Conservation (phyloP, 2,329 filamentous ascomycete species). For the Diaporthe batatas region DNA sequence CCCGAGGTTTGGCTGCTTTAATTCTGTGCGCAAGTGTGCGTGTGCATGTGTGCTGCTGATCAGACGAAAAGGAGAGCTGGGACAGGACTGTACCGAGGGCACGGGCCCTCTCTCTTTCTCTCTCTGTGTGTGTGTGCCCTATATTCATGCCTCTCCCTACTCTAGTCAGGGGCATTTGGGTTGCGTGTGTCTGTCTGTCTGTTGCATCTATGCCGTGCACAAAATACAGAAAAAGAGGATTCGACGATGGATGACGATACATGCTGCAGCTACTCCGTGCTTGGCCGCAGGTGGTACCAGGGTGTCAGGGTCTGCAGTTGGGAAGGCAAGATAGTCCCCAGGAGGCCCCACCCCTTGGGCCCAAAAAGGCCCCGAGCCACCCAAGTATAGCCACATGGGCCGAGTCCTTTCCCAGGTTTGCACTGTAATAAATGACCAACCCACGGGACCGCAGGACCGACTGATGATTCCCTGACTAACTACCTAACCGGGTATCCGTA, state of each 20-base stretch:
- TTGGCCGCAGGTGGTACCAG: background rate
- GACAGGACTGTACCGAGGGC: background rate
- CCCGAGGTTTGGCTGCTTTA: slow-evolving; percentile 18
- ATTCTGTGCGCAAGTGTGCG: background rate
- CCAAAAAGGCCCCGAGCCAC: background rate
- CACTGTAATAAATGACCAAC: slow-evolving; percentile 28
- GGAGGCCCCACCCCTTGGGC: slow-evolving; percentile 21
- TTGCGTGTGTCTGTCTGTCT: background rate
- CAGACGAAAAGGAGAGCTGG: slow-evolving; percentile 6
- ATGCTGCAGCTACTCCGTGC: slow-evolving; percentile 1
- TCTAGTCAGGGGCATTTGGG: background rate
- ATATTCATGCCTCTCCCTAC: background rate
- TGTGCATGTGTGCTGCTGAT: slow-evolving; percentile 9
- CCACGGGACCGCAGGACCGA: background rate
- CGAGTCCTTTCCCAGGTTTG: slow-evolving; percentile 5
- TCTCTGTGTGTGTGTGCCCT: background rate
- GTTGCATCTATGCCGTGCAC: background rate
- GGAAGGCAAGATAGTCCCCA: slow-evolving; percentile 20
- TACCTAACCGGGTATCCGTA: slow-evolving; percentile 19
- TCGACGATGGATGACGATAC: slow-evolving; percentile 26
- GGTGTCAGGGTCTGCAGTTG: background rate
- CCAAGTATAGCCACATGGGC: slow-evolving; percentile 31
- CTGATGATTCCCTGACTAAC: background rate
- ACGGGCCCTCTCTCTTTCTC: background rate
- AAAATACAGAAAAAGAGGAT: slow-evolving; percentile 4